Evolutionary conservation across 805 yeast genomes (phyloP).

Genomic region (Brettanomyces bruxellensis): DNA sequence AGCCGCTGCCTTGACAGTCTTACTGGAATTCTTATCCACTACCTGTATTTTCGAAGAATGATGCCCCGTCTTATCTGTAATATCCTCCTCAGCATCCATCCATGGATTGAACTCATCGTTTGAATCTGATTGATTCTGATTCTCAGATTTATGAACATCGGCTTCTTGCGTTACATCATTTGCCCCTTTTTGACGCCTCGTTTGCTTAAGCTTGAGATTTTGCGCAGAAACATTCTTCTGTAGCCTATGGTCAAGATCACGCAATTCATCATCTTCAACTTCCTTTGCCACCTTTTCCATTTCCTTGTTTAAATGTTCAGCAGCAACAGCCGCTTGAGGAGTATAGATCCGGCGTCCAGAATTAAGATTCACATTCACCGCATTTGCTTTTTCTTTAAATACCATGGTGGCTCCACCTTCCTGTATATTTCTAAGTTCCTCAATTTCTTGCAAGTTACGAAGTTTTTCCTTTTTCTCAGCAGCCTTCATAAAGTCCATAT

Average conservation of each 20-base stretch:
- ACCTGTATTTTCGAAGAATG: constrained; percentile 35
- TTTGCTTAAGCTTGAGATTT: constrained; percentile 5
- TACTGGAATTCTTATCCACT: constrained; percentile 42
- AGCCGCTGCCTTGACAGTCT: constrained; percentile 37
- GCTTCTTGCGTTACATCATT: constrained; percentile 6
- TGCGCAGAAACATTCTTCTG: constrained; percentile 6
- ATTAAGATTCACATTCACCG: constrained; percentile 46
- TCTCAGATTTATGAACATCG: constrained; percentile 12
- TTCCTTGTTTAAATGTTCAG: constrained; percentile 26
- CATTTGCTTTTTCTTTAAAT: constrained; percentile 26
- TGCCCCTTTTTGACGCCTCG: constrained; percentile 35
- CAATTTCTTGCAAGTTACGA: constrained; percentile 47
- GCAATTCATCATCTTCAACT: constrained; percentile 40
- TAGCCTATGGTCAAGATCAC: constrained; percentile 34
- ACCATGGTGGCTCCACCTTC: constrained; percentile 35
- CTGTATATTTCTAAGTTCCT: constrained; percentile 39
- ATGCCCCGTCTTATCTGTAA: constrained; percentile 18
- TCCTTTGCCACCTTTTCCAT: constrained; percentile 34
- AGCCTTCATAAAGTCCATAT: constrained; percentile 91
- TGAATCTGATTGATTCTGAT: constrained; percentile 44
- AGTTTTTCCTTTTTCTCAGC: constrained; percentile 67
- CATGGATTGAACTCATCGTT: constrained; percentile 19
- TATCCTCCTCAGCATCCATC: constrained; percentile 6
- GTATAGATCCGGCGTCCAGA: constrained; percentile 78
- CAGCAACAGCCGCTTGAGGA: constrained; percentile 43